Evolutionary conservation across 495 filamentous ascomycete genomes (phyloP).

Genomic region (Podospora appendiculata): DNA sequence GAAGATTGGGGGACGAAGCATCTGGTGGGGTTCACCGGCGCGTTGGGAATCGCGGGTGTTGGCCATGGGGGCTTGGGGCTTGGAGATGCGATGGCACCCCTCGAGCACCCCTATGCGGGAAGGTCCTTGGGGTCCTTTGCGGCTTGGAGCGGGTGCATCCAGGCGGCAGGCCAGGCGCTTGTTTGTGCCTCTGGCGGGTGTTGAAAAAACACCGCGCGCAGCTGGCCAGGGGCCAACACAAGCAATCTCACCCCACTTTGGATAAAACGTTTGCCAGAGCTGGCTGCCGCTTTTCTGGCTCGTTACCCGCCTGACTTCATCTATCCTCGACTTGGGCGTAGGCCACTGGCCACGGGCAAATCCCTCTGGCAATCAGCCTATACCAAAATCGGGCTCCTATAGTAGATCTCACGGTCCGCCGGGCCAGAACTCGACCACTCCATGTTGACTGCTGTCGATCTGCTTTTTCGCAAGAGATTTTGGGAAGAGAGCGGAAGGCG

Average conservation of each 20-base stretch:
- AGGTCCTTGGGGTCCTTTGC: slow-evolving; percentile 6
- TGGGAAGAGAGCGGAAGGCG: no score
- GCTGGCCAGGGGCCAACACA: not conserved
- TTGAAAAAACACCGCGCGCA: slow-evolving; percentile 15
- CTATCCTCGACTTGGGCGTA: slow-evolving; percentile 11
- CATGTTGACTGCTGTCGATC: no score
- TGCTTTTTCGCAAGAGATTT: no score
- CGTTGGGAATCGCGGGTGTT: not conserved
- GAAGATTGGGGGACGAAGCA: no score
- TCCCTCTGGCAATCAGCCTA: slow-evolving; percentile 21
- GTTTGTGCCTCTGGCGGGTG: slow-evolving; percentile 9
- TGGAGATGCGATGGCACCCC: not conserved
- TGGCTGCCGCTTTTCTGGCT: slow-evolving; percentile 6
- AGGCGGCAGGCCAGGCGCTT: not conserved
- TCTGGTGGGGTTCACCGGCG: not conserved
- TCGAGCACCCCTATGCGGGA: no score
- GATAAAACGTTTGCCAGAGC: slow-evolving; percentile 20
- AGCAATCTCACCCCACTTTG: slow-evolving; percentile 25
- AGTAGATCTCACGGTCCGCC: slow-evolving; percentile 23
- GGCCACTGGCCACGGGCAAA: not conserved
- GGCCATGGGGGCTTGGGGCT: not conserved
- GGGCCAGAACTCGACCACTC: slow-evolving; percentile 9
- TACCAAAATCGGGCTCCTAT: slow-evolving; percentile 18
- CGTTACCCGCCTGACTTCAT: slow-evolving; percentile 14
- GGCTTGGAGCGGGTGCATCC: not conserved